These are phyloP conservation scores for Penicillium sp. DNA, from an alignment of 2,329 filamentous ascomycete genomes.

Conservation along the genomic window DNA sequence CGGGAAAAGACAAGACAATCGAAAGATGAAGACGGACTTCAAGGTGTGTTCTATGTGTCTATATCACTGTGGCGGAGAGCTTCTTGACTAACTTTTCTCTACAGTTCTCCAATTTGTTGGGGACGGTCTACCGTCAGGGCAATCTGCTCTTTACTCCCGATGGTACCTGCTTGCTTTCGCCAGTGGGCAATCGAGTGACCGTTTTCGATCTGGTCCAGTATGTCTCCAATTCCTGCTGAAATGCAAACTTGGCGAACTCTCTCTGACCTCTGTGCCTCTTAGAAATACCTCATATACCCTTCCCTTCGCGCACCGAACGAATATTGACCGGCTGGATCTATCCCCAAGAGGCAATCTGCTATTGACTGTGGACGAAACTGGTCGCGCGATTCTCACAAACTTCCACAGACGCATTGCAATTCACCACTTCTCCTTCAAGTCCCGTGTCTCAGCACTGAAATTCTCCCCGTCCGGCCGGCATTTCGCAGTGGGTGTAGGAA, in stretches of 20 bases:
- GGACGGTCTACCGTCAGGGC: slow-evolving; percentile 97
- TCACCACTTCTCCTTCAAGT: slow-evolving; percentile 94
- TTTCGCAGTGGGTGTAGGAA: slow-evolving; percentile 86
- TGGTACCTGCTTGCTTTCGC: slow-evolving; percentile 92
- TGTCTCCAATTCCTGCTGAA: slow-evolving; percentile 11
- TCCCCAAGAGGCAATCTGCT: slow-evolving; percentile 90
- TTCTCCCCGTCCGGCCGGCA: slow-evolving; percentile 91
- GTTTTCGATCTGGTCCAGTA: slow-evolving; percentile 97
- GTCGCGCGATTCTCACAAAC: slow-evolving; percentile 90
- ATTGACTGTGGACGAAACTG: slow-evolving; percentile 91
- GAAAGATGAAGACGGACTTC: slow-evolving; percentile 95
- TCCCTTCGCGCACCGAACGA: slow-evolving; percentile 82
- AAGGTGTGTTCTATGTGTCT: slow-evolving; percentile 88
- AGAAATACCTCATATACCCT: slow-evolving; percentile 59
- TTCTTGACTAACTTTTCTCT: slow-evolving; percentile 5
- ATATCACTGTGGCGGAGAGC: neutral
- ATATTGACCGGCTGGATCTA: slow-evolving; percentile 85
- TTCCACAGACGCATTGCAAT: slow-evolving; percentile 82
- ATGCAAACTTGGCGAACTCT: neutral
- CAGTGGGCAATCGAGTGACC: slow-evolving; percentile 92
- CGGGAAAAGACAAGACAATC: slow-evolving; percentile 22
- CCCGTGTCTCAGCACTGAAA: slow-evolving; percentile 77
- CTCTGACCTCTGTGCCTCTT: slow-evolving; percentile 3
- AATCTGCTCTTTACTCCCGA: slow-evolving; percentile 96
- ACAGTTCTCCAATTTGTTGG: slow-evolving; percentile 96